Base-by-base conservation (phyloP, 495 filamentous ascomycete genomes). In the Parathielavia hyrcaniae region DNA sequence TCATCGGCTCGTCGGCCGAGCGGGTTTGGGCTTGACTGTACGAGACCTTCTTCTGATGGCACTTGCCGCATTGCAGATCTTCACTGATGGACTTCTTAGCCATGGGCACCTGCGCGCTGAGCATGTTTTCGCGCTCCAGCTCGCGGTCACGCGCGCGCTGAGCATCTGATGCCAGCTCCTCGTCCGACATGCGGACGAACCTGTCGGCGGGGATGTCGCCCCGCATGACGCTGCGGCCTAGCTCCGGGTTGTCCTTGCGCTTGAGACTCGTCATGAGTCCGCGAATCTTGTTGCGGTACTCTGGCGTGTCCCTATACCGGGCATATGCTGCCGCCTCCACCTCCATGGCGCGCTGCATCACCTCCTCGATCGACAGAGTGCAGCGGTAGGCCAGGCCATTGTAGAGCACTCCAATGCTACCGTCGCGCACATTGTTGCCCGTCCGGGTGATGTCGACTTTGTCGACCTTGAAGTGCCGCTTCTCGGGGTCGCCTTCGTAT, bases 11-110 rank as follows among this genome's bases (percentile, higher is more conserved):
- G 81, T 98, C 93, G 46, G 93, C 93, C 73, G 83, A 87, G 61
- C 95, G 84, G 6, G 93, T 97, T 77, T 97, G 95, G 30, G 95
- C 93, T 74, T 97, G 93, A 35, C 82, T 91, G 70, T 98, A 98
- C 62, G 84, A 86, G 66, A 98, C 93, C 77, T 89, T 93, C 76
- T 88, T 90, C 79, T 95, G 81, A 41, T 84, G 83, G 70, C 93
- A 97, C 74, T 88, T 88, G 57, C 90, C 82, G 73, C 93, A 98
- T 73, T 87, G 85, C 61, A 97, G 78, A 41, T 81, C 85, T 58
- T 87, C 88, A 66, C 85, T 91, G 72, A 96, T 89, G 67, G 83
- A 88, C 73, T 87, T 90, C 69, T 95, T 88, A 2, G 81, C 87
- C 73, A 90, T 87, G 51, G 91, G 88, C 22, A 95, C 90, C 81